These are phyloP conservation scores for Lipomyces anomalus DNA, from an alignment of 805 yeast species.

Conservation along the genomic window DNA sequence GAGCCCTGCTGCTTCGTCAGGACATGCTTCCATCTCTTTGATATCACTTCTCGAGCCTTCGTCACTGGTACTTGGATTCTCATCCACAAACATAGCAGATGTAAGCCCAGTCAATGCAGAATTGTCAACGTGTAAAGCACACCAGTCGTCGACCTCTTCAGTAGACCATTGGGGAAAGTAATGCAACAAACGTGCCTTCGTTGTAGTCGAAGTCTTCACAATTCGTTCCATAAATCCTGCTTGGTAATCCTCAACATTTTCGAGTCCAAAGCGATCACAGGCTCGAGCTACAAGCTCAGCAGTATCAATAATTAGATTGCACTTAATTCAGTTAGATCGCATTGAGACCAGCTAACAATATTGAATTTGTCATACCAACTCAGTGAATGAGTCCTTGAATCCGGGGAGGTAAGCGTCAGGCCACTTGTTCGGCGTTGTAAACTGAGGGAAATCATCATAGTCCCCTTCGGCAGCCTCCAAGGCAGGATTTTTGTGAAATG, in stretches of 20 bases:
- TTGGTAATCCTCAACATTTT: slow-evolving; percentile 31
- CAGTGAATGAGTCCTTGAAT: slow-evolving; percentile 29
- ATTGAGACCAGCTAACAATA: slow-evolving; percentile 31
- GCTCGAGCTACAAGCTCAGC: slow-evolving; percentile 47
- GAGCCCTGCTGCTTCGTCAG: slow-evolving; percentile 46
- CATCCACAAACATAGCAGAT: slow-evolving; percentile 47
- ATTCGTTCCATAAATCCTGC: slow-evolving; percentile 40
- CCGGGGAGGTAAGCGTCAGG: slow-evolving; percentile 31
- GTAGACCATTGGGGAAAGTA: slow-evolving; percentile 40
- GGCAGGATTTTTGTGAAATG: slow-evolving; percentile 42
- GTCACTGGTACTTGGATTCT: too few species aligned
- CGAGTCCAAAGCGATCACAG: slow-evolving; percentile 44
- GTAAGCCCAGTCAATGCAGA: slow-evolving; percentile 56
- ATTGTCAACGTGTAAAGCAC: slow-evolving; percentile 59
- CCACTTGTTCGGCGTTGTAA: slow-evolving; percentile 51
- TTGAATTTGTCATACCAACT: slow-evolving; percentile 32
- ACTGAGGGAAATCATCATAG: slow-evolving; percentile 36
- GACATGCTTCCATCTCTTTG: slow-evolving; percentile 34
- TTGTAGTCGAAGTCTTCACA: slow-evolving; percentile 46
- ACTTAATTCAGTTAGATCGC: slow-evolving; percentile 32
- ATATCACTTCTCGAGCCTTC: too few species aligned
- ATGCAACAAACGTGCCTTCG: slow-evolving; percentile 55
- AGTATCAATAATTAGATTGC: slow-evolving; percentile 44
- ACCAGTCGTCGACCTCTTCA: slow-evolving; percentile 42
- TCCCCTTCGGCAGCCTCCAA: slow-evolving; percentile 43